A percentile compares a stretch with the other conserved stretches of the same genome.
Evolutionary conservation across 176 grass and related monocot genomes (phyloP).

Genomic region (Poa pratensis): DNA sequence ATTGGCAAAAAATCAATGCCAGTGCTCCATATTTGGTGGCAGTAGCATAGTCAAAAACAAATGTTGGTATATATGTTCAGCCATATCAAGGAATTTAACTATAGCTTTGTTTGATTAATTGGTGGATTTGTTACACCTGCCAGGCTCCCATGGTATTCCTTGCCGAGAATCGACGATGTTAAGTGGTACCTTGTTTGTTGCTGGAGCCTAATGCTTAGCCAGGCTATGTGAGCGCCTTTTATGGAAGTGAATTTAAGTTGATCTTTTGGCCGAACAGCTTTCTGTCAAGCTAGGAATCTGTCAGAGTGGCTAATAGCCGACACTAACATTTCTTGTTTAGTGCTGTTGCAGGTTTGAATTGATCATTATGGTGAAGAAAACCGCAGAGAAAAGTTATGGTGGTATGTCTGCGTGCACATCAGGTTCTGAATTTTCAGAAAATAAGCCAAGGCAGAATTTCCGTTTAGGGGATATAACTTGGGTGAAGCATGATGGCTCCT

Average conservation of each 20-base stretch:
- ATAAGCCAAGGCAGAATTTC: slow-evolving; percentile 47
- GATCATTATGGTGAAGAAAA: slow-evolving; percentile 42
- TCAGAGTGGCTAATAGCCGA: not conserved
- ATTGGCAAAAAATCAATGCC: not conserved
- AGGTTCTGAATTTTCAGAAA: slow-evolving; percentile 21
- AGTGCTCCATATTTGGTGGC: not conserved
- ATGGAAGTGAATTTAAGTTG: slow-evolving; percentile 1
- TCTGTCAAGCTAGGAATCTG: not conserved
- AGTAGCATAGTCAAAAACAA: not conserved
- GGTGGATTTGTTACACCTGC: not conserved
- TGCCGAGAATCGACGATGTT: not conserved
- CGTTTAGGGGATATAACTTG: slow-evolving; percentile 78
- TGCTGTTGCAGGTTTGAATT: slow-evolving; percentile 36
- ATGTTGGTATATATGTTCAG: not conserved
- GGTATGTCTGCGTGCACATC: slow-evolving; percentile 3
- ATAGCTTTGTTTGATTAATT: not conserved
- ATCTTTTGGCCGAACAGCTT: slow-evolving; percentile 16
- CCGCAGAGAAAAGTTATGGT: slow-evolving; percentile 10
- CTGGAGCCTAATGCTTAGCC: not conserved
- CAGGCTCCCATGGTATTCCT: not conserved
- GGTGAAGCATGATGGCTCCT: slow-evolving; percentile 59
- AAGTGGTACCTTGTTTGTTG: not conserved
- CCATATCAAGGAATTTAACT: not conserved
- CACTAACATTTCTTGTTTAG: not conserved
- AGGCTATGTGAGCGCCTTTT: not conserved